phyloP scores from a whole-genome alignment of 176 grass and related monocot genomes.

The Juncus effusus region DNA sequence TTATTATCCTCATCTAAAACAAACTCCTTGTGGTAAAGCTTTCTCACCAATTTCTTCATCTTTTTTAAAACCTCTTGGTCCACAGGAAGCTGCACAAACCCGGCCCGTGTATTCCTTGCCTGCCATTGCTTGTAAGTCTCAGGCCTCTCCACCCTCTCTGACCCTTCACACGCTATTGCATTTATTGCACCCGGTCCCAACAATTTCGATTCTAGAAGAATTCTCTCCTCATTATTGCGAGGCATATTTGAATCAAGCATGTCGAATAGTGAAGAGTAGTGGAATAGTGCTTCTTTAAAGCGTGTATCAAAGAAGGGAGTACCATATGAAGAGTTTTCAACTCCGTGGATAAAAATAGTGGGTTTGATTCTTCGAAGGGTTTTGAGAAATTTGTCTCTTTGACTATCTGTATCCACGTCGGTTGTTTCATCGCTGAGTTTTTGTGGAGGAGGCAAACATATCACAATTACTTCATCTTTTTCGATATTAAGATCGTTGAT shows the following conservation, averaged over 20 bases:
- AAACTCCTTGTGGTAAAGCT: conserved; percentile 33
- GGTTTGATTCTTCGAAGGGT: conserved; percentile 41
- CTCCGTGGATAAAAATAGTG: conserved; percentile 29
- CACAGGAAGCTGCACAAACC: conserved; percentile 35
- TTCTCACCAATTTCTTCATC: neutral
- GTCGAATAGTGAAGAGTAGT: conserved; percentile 48
- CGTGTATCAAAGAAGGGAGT: conserved; percentile 43
- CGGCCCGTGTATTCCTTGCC: conserved; percentile 25
- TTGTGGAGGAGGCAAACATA: conserved; percentile 29
- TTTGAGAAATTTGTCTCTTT: conserved; percentile 30
- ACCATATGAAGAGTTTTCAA: conserved; percentile 32
- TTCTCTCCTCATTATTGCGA: conserved; percentile 31
- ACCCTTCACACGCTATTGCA: conserved; percentile 32
- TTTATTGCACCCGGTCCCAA: conserved; percentile 24
- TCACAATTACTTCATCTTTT: conserved; percentile 29
- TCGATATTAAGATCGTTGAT: conserved; percentile 33
- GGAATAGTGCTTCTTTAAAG: conserved; percentile 43
- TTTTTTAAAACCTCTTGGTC: conserved; percentile 9
- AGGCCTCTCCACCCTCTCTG: conserved; percentile 31
- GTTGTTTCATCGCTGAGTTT: conserved; percentile 31
- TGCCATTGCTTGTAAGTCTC: conserved; percentile 42
- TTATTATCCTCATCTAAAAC: conserved; percentile 28
- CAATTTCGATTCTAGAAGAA: conserved; percentile 16
- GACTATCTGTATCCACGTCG: conserved; percentile 13
- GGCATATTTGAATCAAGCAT: conserved; percentile 45